Evolutionary conservation across 1,139 yeast species (phyloP).

Genomic region (Dujonia santamariae): DNA sequence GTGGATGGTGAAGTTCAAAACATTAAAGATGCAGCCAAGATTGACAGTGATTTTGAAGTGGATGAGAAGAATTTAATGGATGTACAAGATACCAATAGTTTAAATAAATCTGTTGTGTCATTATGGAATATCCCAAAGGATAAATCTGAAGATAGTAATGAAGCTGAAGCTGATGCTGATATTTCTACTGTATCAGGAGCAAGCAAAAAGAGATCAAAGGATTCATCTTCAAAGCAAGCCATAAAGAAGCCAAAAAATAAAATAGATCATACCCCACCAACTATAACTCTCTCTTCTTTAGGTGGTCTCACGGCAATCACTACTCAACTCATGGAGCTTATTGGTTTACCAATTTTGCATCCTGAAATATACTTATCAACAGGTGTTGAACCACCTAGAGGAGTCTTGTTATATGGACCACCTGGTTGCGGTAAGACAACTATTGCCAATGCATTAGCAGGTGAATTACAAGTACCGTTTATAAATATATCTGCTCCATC

Average conservation of each 20-base stretch:
- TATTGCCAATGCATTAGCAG: conserved; percentile 93
- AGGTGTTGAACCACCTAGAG: conserved; percentile 97
- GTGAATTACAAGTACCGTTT: conserved; percentile 91
- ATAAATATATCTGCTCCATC: conserved; percentile 92
- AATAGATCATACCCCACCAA: conserved; percentile 69
- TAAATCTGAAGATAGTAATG: conserved; percentile 9
- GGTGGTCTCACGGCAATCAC: conserved; percentile 90
- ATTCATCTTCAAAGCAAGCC: conserved; percentile 16
- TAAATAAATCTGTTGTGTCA: conserved; percentile 74
- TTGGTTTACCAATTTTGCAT: conserved; percentile 88
- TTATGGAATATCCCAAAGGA: conserved; percentile 52
- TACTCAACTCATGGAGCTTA: conserved; percentile 80
- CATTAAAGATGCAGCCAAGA: conserved; percentile 17
- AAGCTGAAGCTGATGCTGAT: conserved; percentile 10
- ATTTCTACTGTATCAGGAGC: conserved; percentile 8
- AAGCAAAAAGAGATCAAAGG: conserved; percentile 28
- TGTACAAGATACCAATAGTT: conserved; percentile 54
- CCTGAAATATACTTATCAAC: conserved; percentile 87
- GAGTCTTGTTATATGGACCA: conserved; percentile 92
- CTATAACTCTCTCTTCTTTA: conserved; percentile 59
- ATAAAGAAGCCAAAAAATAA: conserved; percentile 43
- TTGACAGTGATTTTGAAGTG: conserved; percentile 39
- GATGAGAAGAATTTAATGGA: conserved; percentile 57
- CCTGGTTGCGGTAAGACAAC: conserved; percentile 99
- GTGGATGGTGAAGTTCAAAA: conserved; percentile 15